These are phyloP conservation scores for Nakazawaea populi DNA, from an alignment of 805 yeast species.

Conservation along the genomic window DNA sequence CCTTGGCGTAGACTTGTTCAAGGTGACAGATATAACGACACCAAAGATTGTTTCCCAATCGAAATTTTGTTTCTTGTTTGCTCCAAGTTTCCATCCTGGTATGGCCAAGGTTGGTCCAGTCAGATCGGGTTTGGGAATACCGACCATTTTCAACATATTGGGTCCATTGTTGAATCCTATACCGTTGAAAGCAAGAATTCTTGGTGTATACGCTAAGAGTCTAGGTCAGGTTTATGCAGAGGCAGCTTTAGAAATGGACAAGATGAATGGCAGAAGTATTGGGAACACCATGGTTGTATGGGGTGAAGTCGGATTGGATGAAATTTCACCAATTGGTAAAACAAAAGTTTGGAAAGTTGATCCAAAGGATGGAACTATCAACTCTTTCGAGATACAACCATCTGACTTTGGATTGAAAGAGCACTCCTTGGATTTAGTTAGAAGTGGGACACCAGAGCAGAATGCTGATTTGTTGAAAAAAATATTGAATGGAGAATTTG, in stretches of 20 bases:
- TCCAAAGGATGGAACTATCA: constrained; percentile 34
- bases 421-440: constrained; percentile 62
- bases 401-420: constrained; percentile 75
- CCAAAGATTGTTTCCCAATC: constrained; percentile 48
- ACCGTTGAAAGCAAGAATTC: constrained; percentile 67
- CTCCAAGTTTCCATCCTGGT: constrained; percentile 92
- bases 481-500: constrained; percentile 36
- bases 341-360: constrained; percentile 76
- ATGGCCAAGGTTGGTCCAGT: constrained; percentile 78
- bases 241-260: constrained; percentile 64
- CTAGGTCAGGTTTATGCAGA: constrained; percentile 83
- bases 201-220: constrained; percentile 81
- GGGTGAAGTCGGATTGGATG: constrained; percentile 91
- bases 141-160: constrained; percentile 87
- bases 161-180: constrained; percentile 96
- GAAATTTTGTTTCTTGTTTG: constrained; percentile 68
- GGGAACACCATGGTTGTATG: constrained; percentile 76
- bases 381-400: constrained; percentile 51
- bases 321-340: constrained; percentile 83
- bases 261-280: constrained; percentile 30
- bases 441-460: constrained; percentile 81
- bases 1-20: constrained; percentile 77
- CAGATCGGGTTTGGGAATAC: constrained; percentile 78
- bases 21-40: constrained; percentile 58
- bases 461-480: constrained; percentile 59